These are phyloP conservation scores for Penicillium waksmanii DNA, from an alignment of 495 filamentous ascomycete genomes.

Conservation along the genomic window DNA sequence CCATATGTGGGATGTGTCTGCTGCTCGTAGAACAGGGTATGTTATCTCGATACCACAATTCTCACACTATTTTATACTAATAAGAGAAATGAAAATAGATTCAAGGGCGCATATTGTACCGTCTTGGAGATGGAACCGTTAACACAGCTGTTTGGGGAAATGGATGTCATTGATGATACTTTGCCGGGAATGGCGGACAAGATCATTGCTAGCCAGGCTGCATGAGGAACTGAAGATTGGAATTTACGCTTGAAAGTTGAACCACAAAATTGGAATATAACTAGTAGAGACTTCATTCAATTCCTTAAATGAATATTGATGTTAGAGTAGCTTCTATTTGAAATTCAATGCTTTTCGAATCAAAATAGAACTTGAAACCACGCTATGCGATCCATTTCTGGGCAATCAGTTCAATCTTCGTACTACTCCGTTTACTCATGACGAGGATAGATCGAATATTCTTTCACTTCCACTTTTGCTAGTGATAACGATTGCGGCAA, in stretches of 20 bases:
- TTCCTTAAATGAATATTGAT: neutral
- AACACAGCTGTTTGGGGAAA: constrained; percentile 39
- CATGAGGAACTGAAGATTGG: neutral
- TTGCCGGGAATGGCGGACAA: constrained; percentile 44
- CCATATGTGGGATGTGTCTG: constrained; percentile 45
- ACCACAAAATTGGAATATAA: neutral
- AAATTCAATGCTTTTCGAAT: too few relatives aligned
- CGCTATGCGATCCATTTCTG: too few relatives aligned
- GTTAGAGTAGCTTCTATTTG: too few relatives aligned
- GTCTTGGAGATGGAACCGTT: constrained; percentile 41
- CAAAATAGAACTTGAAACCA: too few relatives aligned
- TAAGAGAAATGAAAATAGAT: constrained; percentile 22
- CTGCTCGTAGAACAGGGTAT: constrained; percentile 36
- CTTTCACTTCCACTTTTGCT: too few relatives aligned
- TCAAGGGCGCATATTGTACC: constrained; percentile 40
- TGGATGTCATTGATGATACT: constrained; percentile 45
- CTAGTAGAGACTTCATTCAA: neutral
- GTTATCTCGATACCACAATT: neutral
- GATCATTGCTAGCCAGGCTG: constrained; percentile 33
- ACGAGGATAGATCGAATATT: too few relatives aligned
- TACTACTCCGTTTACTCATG: too few relatives aligned
- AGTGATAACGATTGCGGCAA: too few relatives aligned
- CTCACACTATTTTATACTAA: neutral
- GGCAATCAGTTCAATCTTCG: too few relatives aligned
- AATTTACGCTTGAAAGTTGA: neutral